phyloP scores from a whole-genome alignment of 768 basidiomycete species.

The Boletus bicolor region DNA sequence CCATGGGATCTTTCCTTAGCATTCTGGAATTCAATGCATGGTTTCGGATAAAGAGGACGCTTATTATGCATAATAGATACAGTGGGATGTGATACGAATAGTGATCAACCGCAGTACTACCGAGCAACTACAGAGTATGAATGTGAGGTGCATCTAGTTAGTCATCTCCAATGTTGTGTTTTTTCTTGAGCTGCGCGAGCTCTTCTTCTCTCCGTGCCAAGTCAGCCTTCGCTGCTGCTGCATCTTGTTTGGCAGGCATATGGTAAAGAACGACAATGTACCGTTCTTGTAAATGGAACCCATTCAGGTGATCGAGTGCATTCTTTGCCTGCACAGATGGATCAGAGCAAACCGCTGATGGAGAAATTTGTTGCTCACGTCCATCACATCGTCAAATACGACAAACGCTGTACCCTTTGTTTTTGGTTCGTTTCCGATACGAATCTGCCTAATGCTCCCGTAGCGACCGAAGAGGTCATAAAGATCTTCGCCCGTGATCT shows the following conservation, averaged over 20 bases:
- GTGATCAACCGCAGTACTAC: slow-evolving; percentile 1
- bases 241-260: slow-evolving; percentile 96
- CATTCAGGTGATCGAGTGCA: slow-evolving; percentile 93
- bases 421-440: slow-evolving; percentile 89
- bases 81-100: slow-evolving; percentile 1
- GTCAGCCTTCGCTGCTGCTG: slow-evolving; percentile 90
- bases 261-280: slow-evolving; percentile 98
- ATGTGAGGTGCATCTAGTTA: slow-evolving; percentile 33
- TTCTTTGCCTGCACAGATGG: slow-evolving; percentile 74
- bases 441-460: slow-evolving; percentile 92
- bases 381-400: slow-evolving; percentile 95
- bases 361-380: slow-evolving; percentile 48
- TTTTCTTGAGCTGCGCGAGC: slow-evolving; percentile 79
- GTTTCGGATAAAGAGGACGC: slow-evolving; percentile 1
- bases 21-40: slow-evolving; percentile 8
- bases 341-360: slow-evolving; percentile 7
- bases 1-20: slow-evolving; percentile 1
- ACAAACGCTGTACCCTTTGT: slow-evolving; percentile 96
- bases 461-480: slow-evolving; percentile 98
- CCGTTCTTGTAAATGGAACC: slow-evolving; percentile 96
- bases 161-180: slow-evolving; percentile 79
- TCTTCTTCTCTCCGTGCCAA: slow-evolving; percentile 90
- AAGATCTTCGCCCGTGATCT: slow-evolving; percentile 88
- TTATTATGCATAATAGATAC: slow-evolving; percentile 10
- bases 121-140: slow-evolving; percentile 10